phyloP scores from a whole-genome alignment of 164 flowering plant species.

The Vitis cinerea region DNA sequence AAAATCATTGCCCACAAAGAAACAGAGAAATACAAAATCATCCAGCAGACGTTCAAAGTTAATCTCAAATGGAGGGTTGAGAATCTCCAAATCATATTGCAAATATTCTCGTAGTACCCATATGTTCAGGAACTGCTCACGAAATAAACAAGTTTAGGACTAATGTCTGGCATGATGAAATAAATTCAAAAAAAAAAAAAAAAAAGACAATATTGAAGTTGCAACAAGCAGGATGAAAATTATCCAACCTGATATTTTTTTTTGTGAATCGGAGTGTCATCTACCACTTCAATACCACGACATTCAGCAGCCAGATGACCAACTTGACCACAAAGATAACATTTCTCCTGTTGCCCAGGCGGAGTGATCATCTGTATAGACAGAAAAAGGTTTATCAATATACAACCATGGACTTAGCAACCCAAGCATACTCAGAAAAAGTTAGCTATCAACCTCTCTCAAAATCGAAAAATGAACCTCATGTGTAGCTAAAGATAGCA shows the following conservation, averaged over 20 bases:
- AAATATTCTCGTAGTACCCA: conserved; percentile 96
- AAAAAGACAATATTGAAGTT: not conserved
- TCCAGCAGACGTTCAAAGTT: conserved; percentile 85
- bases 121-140: conserved; percentile 79
- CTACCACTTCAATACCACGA: conserved; percentile 42
- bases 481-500: conserved; percentile 93
- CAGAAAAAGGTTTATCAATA: conserved; percentile 6
- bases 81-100: conserved; percentile 75
- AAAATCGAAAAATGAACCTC: conserved; percentile 95
- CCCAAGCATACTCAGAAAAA: not conserved
- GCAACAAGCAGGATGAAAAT: not conserved
- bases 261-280: conserved; percentile 83
- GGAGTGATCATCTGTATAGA: conserved; percentile 64
- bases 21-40: conserved; percentile 95
- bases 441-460: conserved; percentile 70
- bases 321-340: conserved; percentile 82
- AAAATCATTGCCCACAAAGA: conserved; percentile 98
- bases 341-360: conserved; percentile 89
- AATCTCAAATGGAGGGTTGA: conserved; percentile 67
- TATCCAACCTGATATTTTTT: conserved; percentile 89
- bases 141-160: conserved; percentile 6
- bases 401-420: not conserved
- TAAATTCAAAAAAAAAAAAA: not conserved
- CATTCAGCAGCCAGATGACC: conserved; percentile 98
- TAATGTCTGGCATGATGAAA: not conserved